Percentiles rank a stretch among this genome's conserved stretches.
Evolutionary conservation across 495 filamentous ascomycete genomes (phyloP).

Genomic region (Cercophora sp.): DNA sequence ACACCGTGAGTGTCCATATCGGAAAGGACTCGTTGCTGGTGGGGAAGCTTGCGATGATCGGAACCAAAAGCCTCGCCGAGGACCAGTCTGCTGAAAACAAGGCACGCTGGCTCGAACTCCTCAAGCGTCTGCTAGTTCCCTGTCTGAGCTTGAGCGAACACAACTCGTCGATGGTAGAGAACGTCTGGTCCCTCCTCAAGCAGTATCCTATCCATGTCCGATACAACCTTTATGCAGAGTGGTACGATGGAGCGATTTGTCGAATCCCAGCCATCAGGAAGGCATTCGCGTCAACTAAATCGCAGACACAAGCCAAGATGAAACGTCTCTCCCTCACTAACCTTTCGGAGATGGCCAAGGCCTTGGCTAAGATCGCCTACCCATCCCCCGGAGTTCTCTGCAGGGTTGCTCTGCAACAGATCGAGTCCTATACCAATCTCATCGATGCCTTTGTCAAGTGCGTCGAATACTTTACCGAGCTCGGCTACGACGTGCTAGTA

Average conservation of each 20-base stretch:
- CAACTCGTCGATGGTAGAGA: slow-evolving; percentile 79
- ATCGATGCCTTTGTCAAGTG: slow-evolving; percentile 91
- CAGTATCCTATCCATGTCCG: slow-evolving; percentile 69
- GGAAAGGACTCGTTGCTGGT: slow-evolving; percentile 77
- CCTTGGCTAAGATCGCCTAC: slow-evolving; percentile 80
- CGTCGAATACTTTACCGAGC: slow-evolving; percentile 83
- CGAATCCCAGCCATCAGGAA: slow-evolving; percentile 71
- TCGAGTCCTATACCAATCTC: slow-evolving; percentile 87
- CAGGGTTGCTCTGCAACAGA: slow-evolving; percentile 76
- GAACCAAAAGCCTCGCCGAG: slow-evolving; percentile 63
- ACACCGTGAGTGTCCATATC: slow-evolving; percentile 79
- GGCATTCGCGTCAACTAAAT: slow-evolving; percentile 69
- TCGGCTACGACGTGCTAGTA: slow-evolving; percentile 88
- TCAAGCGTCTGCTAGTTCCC: slow-evolving; percentile 77
- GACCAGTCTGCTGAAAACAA: slow-evolving; percentile 67
- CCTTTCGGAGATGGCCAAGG: slow-evolving; percentile 75
- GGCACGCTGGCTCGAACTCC: slow-evolving; percentile 73
- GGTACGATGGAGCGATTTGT: slow-evolving; percentile 74
- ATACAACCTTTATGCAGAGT: slow-evolving; percentile 90
- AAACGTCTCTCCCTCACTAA: slow-evolving; percentile 85
- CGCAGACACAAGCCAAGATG: slow-evolving; percentile 75
- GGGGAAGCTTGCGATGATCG: slow-evolving; percentile 76
- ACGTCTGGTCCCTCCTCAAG: slow-evolving; percentile 77
- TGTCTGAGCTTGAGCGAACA: slow-evolving; percentile 75
- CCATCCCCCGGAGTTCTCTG: slow-evolving; percentile 90